Evolutionary conservation across 371 early-diverging fungal species (phyloP).

Genomic region (Dinochytrium kinnereticum): DNA sequence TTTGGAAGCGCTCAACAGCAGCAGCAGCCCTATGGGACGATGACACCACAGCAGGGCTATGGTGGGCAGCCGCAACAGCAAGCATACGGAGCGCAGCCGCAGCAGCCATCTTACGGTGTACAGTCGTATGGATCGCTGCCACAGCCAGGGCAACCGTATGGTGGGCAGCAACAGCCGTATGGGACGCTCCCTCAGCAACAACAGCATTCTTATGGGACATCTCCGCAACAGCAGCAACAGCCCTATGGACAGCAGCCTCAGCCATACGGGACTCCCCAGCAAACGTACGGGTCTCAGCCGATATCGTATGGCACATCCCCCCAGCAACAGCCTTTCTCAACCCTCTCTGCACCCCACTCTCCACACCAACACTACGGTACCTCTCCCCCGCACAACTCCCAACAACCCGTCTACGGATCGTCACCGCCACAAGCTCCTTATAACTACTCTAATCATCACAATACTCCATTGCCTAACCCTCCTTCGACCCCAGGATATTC

Average conservation of each 20-base stretch:
- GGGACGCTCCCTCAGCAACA: not conserved
- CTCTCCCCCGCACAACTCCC: not conserved
- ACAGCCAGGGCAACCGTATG: no score
- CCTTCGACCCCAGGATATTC: no score
- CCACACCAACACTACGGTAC: not conserved
- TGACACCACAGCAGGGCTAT: no score
- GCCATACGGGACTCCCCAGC: not conserved
- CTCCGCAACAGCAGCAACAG: not conserved
- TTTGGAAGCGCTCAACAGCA: not conserved
- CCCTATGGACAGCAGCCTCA: not conserved
- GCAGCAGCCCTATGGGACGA: not conserved
- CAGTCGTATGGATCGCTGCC: not conserved
- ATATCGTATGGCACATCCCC: no score
- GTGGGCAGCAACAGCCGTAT: not conserved
- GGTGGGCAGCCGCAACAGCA: not conserved
- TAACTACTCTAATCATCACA: not conserved
- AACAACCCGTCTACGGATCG: not conserved
- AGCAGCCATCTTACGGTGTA: not conserved
- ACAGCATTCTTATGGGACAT: not conserved
- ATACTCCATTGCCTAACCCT: no score
- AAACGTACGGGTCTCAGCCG: no score
- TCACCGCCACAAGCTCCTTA: not conserved
- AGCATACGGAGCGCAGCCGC: not conserved
- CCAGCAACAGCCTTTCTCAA: not conserved
- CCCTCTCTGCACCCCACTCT: not conserved